Evolutionary conservation across 257 asterid species (phyloP).

Genomic region (Haberlea rhodopensis): DNA sequence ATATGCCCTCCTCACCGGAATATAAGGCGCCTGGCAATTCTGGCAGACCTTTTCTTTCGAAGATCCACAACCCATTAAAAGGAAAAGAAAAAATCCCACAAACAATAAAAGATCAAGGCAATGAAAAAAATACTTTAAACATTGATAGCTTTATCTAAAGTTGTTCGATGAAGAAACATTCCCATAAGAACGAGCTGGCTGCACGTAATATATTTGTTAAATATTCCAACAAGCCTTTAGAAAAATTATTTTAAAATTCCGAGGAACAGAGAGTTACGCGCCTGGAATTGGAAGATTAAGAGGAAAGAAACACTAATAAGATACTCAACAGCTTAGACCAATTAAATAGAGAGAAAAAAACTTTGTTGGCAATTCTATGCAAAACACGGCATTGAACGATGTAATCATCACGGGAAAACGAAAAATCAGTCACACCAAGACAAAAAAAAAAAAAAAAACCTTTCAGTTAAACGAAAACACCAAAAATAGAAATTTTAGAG

Average conservation of each 20-base stretch:
- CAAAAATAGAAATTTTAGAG: slow-evolving; percentile 1
- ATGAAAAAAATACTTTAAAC: not conserved
- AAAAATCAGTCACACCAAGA: too few relatives aligned
- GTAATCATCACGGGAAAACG: slow-evolving; percentile 18
- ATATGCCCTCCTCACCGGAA: slow-evolving; percentile 74
- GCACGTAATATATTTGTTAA: slow-evolving; percentile 28
- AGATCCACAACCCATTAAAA: slow-evolving; percentile 74
- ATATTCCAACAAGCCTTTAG: slow-evolving; percentile 34
- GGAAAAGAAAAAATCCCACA: not conserved
- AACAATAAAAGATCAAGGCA: slow-evolving; percentile 15
- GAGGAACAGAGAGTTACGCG: slow-evolving; percentile 34
- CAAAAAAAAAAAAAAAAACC: too few relatives aligned
- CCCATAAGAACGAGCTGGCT: slow-evolving; percentile 46
- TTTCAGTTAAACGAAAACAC: slow-evolving; percentile 11
- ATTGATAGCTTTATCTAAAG: slow-evolving; percentile 23
- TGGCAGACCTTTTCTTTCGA: slow-evolving; percentile 63
- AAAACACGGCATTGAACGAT: slow-evolving; percentile 28
- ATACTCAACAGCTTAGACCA: slow-evolving; percentile 25
- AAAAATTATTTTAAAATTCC: slow-evolving; percentile 20
- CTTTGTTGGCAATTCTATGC: slow-evolving; percentile 18
- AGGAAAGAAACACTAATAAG: slow-evolving; percentile 14
- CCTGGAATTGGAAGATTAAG: slow-evolving; percentile 27
- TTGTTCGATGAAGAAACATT: slow-evolving; percentile 40
- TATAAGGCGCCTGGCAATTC: slow-evolving; percentile 52
- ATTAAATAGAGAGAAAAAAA: slow-evolving; percentile 15